Conservation (phyloP, 2,329 filamentous ascomycete species). For the Bipolaris zeicola region DNA sequence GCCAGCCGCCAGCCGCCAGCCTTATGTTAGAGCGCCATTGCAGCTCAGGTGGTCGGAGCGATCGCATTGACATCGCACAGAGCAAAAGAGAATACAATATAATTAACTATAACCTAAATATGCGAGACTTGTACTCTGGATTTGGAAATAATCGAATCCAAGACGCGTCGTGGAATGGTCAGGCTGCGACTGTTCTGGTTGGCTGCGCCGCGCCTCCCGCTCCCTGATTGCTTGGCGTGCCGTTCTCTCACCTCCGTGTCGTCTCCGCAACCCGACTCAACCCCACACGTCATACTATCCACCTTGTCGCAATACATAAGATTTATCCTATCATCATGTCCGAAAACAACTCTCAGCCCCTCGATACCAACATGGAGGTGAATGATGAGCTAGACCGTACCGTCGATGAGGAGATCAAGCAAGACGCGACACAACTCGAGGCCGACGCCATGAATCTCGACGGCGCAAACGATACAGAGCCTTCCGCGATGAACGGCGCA, state of each 20-base stretch:
- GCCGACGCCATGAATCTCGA: constrained; percentile 51
- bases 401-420: constrained; percentile 51
- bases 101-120: background rate
- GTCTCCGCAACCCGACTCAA: constrained; percentile 19
- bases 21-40: background rate
- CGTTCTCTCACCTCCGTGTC: constrained; percentile 21
- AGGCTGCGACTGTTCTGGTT: background rate
- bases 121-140: background rate
- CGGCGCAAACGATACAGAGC: constrained; percentile 46
- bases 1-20: background rate
- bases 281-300: constrained; percentile 14
- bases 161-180: background rate
- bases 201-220: constrained; percentile 1
- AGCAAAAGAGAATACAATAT: no score
- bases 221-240: constrained; percentile 15
- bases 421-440: constrained; percentile 37
- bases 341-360: constrained; percentile 35
- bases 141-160: background rate
- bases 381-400: constrained; percentile 50
- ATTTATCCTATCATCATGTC: constrained; percentile 36
- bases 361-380: constrained; percentile 38
- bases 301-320: constrained; percentile 5
- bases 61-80: background rate
- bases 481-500: constrained; percentile 43
- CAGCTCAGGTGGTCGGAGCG: background rate